Percentiles rank a stretch among this genome's conserved stretches.
Evolutionary conservation across 2,329 filamentous ascomycete species (phyloP).

Genomic region (Claviceps quebecensis): DNA sequence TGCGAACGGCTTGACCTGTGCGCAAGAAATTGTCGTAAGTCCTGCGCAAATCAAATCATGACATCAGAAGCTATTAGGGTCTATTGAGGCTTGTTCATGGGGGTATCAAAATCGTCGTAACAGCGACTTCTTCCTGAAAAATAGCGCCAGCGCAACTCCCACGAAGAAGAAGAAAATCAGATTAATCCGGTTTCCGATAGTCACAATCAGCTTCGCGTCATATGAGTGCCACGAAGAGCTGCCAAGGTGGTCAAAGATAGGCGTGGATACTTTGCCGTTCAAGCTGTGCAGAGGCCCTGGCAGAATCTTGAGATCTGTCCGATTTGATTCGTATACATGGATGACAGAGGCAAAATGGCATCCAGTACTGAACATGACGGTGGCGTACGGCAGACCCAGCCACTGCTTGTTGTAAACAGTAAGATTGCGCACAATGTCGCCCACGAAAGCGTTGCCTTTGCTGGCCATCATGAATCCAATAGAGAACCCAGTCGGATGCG

Average conservation of each 20-base stretch:
- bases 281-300: constrained; percentile 24
- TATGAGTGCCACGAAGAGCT: constrained; percentile 28
- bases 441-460: constrained; percentile 20
- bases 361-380: constrained; percentile 29
- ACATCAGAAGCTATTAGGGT: not conserved
- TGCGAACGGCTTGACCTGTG: not conserved
- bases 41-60: not conserved
- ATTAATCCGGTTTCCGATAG: constrained; percentile 7
- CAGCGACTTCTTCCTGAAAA: constrained; percentile 9
- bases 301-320: constrained; percentile 21
- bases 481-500: constrained; percentile 25
- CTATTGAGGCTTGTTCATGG: not conserved
- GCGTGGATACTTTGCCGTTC: constrained; percentile 24
- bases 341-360: constrained; percentile 28
- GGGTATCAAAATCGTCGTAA: constrained; percentile 8
- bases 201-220: constrained; percentile 16
- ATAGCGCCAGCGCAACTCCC: constrained; percentile 9
- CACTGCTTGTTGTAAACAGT: constrained; percentile 22
- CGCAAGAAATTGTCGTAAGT: not conserved
- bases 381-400: constrained; percentile 24
- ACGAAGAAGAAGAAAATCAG: constrained; percentile 10
- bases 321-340: constrained; percentile 21
- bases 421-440: constrained; percentile 19
- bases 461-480: constrained; percentile 28
- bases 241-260: constrained; percentile 26